A percentile compares a stretch with the other conserved stretches of the same genome.
Conservation (phyloP, 2,329 filamentous ascomycete genomes). For the Lojkania enalia region DNA sequence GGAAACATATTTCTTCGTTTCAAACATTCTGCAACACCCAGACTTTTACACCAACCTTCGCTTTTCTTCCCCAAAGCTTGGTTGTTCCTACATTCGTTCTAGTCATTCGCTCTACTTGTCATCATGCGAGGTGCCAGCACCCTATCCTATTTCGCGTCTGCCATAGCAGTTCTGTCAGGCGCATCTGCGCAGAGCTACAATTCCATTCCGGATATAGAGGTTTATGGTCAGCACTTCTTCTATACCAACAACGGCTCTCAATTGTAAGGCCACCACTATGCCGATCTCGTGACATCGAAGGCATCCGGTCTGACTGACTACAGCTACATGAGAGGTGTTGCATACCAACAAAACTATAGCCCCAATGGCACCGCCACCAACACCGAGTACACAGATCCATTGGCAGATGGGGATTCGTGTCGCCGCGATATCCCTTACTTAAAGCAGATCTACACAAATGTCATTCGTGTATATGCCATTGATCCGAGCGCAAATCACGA, state of each 20-base stretch:
- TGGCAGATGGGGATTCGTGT: slow-evolving; percentile 72
- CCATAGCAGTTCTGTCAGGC: slow-evolving; percentile 4
- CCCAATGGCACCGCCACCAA: slow-evolving; percentile 33
- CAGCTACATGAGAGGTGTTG: slow-evolving; percentile 84
- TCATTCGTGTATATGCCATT: slow-evolving; percentile 91
- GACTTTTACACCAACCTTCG: neutral
- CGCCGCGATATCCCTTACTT: slow-evolving; percentile 84
- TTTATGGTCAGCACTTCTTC: slow-evolving; percentile 82
- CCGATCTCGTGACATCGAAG: neutral
- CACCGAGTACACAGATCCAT: slow-evolving; percentile 75
- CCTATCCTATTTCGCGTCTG: neutral
- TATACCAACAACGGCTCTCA: slow-evolving; percentile 79
- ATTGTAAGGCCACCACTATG: slow-evolving; percentile 50
- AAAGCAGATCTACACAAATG: slow-evolving; percentile 79
- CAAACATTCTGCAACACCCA: neutral
- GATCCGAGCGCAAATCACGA: slow-evolving; percentile 75
- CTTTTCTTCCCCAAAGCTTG: neutral
- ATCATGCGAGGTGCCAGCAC: neutral
- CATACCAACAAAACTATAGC: slow-evolving; percentile 72
- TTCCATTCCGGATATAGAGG: slow-evolving; percentile 36
- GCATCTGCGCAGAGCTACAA: slow-evolving; percentile 35
- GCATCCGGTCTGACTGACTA: slow-evolving; percentile 13
- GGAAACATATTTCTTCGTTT: too few relatives aligned
- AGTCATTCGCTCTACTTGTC: slow-evolving; percentile 1
- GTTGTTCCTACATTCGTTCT: neutral